Percentiles rank a stretch among this genome's conserved stretches.
Evolutionary conservation across 345 rosid genomes (phyloP).

Genomic region (Eucalyptus fibrosa): DNA sequence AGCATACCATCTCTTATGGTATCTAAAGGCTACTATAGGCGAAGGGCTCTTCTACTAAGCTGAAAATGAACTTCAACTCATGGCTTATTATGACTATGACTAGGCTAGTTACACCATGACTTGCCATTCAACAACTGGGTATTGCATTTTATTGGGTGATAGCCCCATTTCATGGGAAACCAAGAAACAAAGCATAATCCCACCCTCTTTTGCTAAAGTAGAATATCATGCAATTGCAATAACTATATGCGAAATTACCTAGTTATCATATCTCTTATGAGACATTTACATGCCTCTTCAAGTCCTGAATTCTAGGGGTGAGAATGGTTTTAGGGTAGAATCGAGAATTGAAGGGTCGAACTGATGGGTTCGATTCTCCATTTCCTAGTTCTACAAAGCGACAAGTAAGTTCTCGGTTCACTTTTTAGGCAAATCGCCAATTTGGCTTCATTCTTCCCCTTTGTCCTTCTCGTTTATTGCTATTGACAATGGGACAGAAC

Average conservation of each 20-base stretch:
- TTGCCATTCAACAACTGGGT: background rate
- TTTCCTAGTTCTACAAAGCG: no score
- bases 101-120: background rate
- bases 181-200: background rate
- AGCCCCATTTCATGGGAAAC: background rate
- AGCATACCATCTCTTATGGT: accelerated
- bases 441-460: no score
- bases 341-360: accelerated
- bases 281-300: background rate
- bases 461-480: no score
- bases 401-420: no score
- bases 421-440: no score
- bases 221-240: background rate
- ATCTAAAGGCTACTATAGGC: background rate
- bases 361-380: no score
- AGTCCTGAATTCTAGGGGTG: no score
- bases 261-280: background rate
- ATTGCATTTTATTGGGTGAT: background rate
- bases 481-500: no score
- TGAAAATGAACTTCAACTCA: background rate
- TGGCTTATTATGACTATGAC: background rate
- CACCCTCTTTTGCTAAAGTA: accelerated
- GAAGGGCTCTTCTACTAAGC: background rate
- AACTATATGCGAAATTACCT: background rate
- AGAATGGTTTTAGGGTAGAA: no score